phyloP scores from a whole-genome alignment of 257 asterid genomes.

The Haberlea rhodopensis region DNA sequence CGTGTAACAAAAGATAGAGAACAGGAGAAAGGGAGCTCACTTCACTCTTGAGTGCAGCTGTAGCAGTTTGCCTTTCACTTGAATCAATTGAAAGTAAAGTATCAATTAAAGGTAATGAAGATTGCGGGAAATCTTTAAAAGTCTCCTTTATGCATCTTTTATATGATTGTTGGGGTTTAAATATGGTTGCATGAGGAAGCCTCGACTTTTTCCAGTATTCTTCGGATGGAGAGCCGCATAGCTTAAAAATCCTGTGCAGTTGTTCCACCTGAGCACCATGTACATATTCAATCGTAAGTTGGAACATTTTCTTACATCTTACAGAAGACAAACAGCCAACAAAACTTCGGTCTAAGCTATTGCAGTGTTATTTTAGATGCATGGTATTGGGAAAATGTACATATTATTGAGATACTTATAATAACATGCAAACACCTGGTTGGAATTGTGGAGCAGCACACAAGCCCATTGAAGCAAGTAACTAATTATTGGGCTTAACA shows the following conservation, averaged over 20 bases:
- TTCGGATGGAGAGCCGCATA: conserved; percentile 82
- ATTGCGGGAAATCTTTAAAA: conserved; percentile 72
- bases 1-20: not conserved
- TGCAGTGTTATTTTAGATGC: not conserved
- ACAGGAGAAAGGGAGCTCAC: conserved; percentile 45
- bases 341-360: not conserved
- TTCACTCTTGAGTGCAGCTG: conserved; percentile 65
- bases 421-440: not conserved
- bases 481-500: not conserved
- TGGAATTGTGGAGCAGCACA: not conserved
- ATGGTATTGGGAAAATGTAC: not conserved
- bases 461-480: not conserved
- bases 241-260: conserved; percentile 87
- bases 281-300: conserved; percentile 2
- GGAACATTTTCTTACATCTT: not conserved
- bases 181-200: conserved; percentile 83
- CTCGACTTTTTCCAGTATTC: conserved; percentile 82
- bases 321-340: not conserved
- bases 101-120: conserved; percentile 70
- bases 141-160: conserved; percentile 71
- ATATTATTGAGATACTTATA: not conserved
- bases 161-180: conserved; percentile 82
- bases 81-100: conserved; percentile 83
- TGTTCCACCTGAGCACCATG: conserved; percentile 67
- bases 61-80: conserved; percentile 71